Evolutionary conservation across 768 basidiomycete species (phyloP).

Genomic region (Lyophyllum atratum): DNA sequence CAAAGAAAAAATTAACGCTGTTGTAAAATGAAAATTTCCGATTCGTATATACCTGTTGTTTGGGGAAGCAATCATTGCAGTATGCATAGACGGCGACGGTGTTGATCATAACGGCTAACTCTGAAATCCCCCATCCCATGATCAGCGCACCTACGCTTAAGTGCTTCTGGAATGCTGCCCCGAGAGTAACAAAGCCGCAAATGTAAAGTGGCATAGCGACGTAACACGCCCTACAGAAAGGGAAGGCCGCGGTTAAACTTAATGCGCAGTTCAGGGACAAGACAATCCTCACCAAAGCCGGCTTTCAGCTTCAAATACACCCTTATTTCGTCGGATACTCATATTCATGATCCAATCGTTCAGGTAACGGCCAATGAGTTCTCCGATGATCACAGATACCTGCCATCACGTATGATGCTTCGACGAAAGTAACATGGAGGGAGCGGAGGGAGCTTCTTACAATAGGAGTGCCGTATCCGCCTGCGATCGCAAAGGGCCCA

Average conservation of each 20-base stretch:
- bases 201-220: conserved; percentile 54
- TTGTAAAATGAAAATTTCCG: background rate
- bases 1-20: background rate
- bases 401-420: conserved; percentile 2
- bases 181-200: conserved; percentile 53
- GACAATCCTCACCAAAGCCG: conserved; percentile 45
- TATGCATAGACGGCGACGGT: conserved; percentile 59
- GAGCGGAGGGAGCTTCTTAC: conserved; percentile 20
- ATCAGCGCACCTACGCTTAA: conserved; percentile 47
- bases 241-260: background rate
- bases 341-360: conserved; percentile 38
- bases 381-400: conserved; percentile 40
- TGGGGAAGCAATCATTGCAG: conserved; percentile 51
- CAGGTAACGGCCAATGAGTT: conserved; percentile 37
- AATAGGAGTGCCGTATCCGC: conserved; percentile 40
- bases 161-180: conserved; percentile 50
- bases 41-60: conserved; percentile 31
- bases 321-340: conserved; percentile 34
- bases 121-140: conserved; percentile 62
- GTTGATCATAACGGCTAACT: conserved; percentile 50
- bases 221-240: conserved; percentile 46
- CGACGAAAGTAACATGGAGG: background rate
- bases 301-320: conserved; percentile 44
- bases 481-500: conserved; percentile 38
- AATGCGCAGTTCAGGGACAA: background rate